Evolutionary conservation across 1,284 basidiomycete genomes (phyloP).

Genomic region (Pterula multifida): DNA sequence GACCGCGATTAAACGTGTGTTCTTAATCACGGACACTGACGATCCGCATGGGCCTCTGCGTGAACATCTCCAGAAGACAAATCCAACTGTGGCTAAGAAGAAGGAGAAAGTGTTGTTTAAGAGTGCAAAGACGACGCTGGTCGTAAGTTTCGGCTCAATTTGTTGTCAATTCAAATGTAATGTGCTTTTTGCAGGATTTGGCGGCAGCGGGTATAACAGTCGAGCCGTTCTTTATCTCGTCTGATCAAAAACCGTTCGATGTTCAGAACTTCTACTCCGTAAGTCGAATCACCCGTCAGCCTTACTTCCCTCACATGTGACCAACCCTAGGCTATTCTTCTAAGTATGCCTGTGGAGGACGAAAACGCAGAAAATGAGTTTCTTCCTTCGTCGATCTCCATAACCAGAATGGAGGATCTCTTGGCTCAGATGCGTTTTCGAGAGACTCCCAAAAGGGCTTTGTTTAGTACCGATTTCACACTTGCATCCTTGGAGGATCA

Average conservation of each 20-base stretch:
- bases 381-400: slow-evolving; percentile 56
- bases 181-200: slow-evolving; percentile 51
- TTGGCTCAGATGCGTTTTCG: slow-evolving; percentile 74
- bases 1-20: slow-evolving; percentile 81
- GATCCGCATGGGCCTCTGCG: slow-evolving; percentile 32
- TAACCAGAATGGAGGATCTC: slow-evolving; percentile 67
- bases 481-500: slow-evolving; percentile 31
- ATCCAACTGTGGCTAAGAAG: neutral
- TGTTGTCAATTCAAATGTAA: slow-evolving; percentile 6
- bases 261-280: slow-evolving; percentile 80
- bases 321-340: slow-evolving; percentile 43
- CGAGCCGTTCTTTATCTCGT: slow-evolving; percentile 88
- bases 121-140: slow-evolving; percentile 58
- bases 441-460: slow-evolving; percentile 80
- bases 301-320: slow-evolving; percentile 4
- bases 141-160: slow-evolving; percentile 27
- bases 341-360: slow-evolving; percentile 35
- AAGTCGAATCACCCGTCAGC: slow-evolving; percentile 16
- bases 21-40: slow-evolving; percentile 90
- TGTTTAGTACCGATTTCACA: slow-evolving; percentile 75
- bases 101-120: slow-evolving; percentile 37
- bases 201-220: slow-evolving; percentile 71
- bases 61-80: neutral
- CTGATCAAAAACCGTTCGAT: slow-evolving; percentile 59
- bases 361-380: slow-evolving; percentile 38